A percentile compares a stretch with the other conserved stretches of the same genome.
Conservation (phyloP, 1,284 basidiomycete species). For the Rhodotorula sp. region DNA sequence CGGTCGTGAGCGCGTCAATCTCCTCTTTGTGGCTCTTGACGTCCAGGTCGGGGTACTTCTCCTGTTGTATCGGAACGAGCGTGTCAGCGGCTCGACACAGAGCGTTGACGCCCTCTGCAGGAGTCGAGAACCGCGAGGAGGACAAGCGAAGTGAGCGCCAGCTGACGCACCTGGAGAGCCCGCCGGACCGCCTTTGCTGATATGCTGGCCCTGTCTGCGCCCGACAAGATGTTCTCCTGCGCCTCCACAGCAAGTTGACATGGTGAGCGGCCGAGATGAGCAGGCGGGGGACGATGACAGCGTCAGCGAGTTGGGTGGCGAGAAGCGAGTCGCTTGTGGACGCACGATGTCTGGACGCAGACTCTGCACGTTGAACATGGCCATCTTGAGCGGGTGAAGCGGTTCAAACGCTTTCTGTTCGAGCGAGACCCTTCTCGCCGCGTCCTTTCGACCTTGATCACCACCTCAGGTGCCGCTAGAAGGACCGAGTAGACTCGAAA, state of each 20-base stretch:
- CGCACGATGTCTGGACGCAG: constrained; percentile 12
- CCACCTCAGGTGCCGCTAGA: background rate
- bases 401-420: background rate
- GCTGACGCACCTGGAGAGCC: constrained; percentile 23
- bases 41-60: constrained; percentile 25
- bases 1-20: constrained; percentile 24
- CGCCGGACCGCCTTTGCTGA: constrained; percentile 29
- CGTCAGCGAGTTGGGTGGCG: background rate
- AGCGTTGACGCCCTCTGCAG: no score
- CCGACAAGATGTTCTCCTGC: constrained; percentile 13
- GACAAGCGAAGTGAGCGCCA: background rate
- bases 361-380: constrained; percentile 1
- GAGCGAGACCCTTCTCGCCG: background rate
- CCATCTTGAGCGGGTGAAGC: background rate
- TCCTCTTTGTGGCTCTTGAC: constrained; percentile 25
- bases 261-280: background rate
- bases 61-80: background rate
- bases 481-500: background rate
- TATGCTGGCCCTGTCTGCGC: constrained; percentile 6
- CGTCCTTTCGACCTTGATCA: background rate
- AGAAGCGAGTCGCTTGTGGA: no score
- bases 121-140: no score
- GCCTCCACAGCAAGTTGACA: background rate
- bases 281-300: background rate
- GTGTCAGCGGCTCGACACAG: background rate